Evolutionary conservation across 169 alveolate genomes (phyloP).

Genomic region (Blepharisma undulans): DNA sequence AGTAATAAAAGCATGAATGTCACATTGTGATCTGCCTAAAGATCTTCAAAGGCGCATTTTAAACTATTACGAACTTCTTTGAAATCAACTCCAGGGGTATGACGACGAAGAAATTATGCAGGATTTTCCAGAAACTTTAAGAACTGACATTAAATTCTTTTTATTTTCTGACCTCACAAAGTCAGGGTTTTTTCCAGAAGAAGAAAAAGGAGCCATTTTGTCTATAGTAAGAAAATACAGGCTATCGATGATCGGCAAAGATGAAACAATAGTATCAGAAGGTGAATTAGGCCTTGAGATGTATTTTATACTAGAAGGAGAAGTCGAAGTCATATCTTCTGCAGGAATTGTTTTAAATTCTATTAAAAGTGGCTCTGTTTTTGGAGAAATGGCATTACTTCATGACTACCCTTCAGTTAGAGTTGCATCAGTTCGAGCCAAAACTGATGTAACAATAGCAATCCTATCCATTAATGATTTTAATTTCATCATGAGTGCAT

Average conservation of each 20-base stretch:
- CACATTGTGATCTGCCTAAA: slow-evolving; percentile 16
- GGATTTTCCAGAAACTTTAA: slow-evolving; percentile 48
- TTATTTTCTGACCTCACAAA: slow-evolving; percentile 41
- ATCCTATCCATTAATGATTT: slow-evolving; percentile 48
- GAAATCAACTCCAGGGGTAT: slow-evolving; percentile 56
- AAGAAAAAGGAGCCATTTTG: slow-evolving; percentile 43
- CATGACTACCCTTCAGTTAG: slow-evolving; percentile 13
- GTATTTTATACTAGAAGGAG: slow-evolving; percentile 59
- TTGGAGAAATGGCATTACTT: slow-evolving; percentile 65
- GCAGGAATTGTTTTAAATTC: slow-evolving; percentile 35
- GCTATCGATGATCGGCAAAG: slow-evolving; percentile 31
- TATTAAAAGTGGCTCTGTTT: slow-evolving; percentile 36
- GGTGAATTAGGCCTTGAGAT: slow-evolving; percentile 53
- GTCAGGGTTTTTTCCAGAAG: slow-evolving; percentile 47
- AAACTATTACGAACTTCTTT: slow-evolving; percentile 42
- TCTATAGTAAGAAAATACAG: slow-evolving; percentile 39
- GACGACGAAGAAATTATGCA: slow-evolving; percentile 41
- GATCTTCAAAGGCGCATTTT: slow-evolving; percentile 35
- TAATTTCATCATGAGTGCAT: slow-evolving; percentile 38
- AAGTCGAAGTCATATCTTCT: slow-evolving; percentile 30
- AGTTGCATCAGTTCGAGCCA: slow-evolving; percentile 42
- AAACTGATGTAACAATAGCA: slow-evolving; percentile 43
- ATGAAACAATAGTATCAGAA: slow-evolving; percentile 46
- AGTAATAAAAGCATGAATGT: slow-evolving; percentile 40
- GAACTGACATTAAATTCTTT: slow-evolving; percentile 27